Percentiles rank a stretch among this genome's conserved stretches.
Evolutionary conservation across 208 protist genomes (phyloP).

Genomic region (Leishmania mexicana): DNA sequence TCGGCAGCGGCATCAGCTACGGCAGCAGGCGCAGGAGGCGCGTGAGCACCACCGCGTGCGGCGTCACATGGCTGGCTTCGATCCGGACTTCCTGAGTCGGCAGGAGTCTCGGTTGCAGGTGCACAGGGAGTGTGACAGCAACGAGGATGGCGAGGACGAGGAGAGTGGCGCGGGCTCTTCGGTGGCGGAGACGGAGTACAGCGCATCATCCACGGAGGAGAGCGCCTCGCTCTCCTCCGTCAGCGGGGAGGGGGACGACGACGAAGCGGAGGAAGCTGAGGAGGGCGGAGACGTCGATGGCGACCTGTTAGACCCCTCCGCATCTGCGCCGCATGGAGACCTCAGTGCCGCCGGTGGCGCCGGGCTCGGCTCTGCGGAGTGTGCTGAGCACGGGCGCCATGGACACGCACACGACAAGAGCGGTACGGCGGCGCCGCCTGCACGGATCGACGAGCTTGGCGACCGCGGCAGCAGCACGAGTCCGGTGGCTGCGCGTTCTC

Average conservation of each 20-base stretch:
- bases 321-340: background rate
- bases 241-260: slow-evolving; percentile 4
- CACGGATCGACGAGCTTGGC: background rate
- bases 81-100: slow-evolving; percentile 21
- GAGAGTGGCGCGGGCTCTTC: slow-evolving; percentile 9
- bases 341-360: background rate
- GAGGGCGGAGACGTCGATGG: background rate
- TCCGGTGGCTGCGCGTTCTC: slow-evolving; percentile 13
- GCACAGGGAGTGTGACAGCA: background rate
- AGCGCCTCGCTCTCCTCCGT: background rate
- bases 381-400: background rate
- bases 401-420: background rate
- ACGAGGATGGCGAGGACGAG: slow-evolving; percentile 13
- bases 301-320: background rate
- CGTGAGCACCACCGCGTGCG: slow-evolving; percentile 26
- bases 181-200: slow-evolving; percentile 20
- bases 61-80: slow-evolving; percentile 37
- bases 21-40: slow-evolving; percentile 9
- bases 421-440: background rate
- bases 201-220: background rate
- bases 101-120: slow-evolving; percentile 31
- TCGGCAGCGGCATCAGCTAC: slow-evolving; percentile 13
- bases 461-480: background rate
- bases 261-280: slow-evolving; percentile 1
- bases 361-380: background rate